Base-by-base conservation (phyloP, 1,139 yeast genomes). In the Yamadazyma aaseri region DNA sequence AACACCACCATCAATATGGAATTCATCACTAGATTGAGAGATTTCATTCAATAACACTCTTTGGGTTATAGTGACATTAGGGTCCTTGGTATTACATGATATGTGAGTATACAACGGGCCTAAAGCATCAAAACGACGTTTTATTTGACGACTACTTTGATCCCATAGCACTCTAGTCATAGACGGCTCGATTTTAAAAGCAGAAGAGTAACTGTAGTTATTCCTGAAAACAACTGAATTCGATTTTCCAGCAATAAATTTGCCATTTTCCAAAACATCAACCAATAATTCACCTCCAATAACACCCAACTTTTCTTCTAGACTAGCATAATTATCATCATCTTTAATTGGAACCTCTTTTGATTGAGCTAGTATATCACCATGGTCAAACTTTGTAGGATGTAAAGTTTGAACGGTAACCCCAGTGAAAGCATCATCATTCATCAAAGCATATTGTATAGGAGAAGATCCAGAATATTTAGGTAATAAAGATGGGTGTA, bases 401-500 rank as follows among this genome's bases (percentile, higher is more conserved):
- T 92, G 96, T 13, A 92, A 58, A 0, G 96, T 86, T 55, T 92
- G 99, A 0, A 94, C 74, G 0, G 97, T 77, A 8, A 87, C 95
- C 0, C 98, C 98, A 0, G 97, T 82, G 18, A 38, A 44, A 1
- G 44, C 28, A 44, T 84, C 92, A 33, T 70, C 70, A 43, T 84
- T 77, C 49, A 89, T 58, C 16, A 94, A 57, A 0, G 96, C 81
- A 42, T 79, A 73, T 45, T 92, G 97, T 5, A 94, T 62, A 0
- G 99, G 99, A 2, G 97, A 83, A 0, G 97, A 80, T 0, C 99
- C 99, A 1, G 90, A 74, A 50, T 86, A 80, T 33, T 61, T 64
- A 0, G 98, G 98, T 9, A 92, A 67, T 12, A 90, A 57, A 0
- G 97, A 87, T 0, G 99, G 99, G 54, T 92, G 99, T 0, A 92